These are phyloP conservation scores for Candida labiduridarum DNA, from an alignment of 1,139 yeast species.

Conservation along the genomic window DNA sequence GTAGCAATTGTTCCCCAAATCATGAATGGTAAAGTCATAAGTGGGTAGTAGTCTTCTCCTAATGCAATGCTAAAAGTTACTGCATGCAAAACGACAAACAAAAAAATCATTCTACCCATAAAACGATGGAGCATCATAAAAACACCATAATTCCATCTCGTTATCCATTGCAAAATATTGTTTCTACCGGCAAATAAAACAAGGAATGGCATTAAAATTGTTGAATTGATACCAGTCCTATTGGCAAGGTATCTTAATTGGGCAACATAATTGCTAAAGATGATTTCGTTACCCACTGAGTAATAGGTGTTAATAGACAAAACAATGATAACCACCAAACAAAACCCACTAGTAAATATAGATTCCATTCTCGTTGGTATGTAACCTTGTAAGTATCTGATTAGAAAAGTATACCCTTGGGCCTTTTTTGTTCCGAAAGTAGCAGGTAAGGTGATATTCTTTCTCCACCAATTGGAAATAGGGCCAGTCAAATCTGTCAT, in stretches of 20 bases:
- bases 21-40: constrained; percentile 36
- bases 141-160: constrained; percentile 56
- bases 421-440: constrained; percentile 27
- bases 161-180: constrained; percentile 49
- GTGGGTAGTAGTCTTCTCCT: constrained; percentile 16
- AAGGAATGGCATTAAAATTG: constrained; percentile 48
- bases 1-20: constrained; percentile 55
- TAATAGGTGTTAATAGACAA: constrained; percentile 27
- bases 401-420: constrained; percentile 20
- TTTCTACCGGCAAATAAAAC: constrained; percentile 57
- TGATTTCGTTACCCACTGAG: constrained; percentile 22
- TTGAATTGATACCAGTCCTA: constrained; percentile 55
- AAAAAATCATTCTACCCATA: constrained; percentile 46
- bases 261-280: constrained; percentile 18
- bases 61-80: constrained; percentile 25
- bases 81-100: constrained; percentile 39
- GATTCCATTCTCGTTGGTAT: constrained; percentile 31
- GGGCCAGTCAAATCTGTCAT: constrained; percentile 24
- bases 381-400: constrained; percentile 22
- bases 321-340: constrained; percentile 45
- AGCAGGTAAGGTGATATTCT: constrained; percentile 30
- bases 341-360: constrained; percentile 32
- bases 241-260: constrained; percentile 40
- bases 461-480: constrained; percentile 26
- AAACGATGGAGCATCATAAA: constrained; percentile 56